phyloP scores from a whole-genome alignment of 1,284 basidiomycete species.

The Ustilago crameri region DNA sequence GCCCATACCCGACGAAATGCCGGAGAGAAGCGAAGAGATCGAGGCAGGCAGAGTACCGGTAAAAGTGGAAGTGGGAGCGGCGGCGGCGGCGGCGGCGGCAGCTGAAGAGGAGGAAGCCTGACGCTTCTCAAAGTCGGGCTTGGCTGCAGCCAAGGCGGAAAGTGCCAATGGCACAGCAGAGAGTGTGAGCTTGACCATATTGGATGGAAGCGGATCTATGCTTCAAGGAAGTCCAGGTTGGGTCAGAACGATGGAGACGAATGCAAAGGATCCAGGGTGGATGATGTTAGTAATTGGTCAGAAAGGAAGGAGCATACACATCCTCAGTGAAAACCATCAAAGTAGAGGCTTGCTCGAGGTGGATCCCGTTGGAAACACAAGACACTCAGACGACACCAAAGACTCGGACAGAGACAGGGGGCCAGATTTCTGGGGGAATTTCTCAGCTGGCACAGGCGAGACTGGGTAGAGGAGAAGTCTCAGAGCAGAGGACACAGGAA shows the following conservation, averaged over 20 bases:
- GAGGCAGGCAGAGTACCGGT: constrained; percentile 55
- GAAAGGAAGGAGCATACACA: neutral
- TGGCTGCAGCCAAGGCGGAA: constrained; percentile 31
- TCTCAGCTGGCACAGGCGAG: neutral
- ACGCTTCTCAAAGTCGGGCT: constrained; percentile 34
- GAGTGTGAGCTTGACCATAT: constrained; percentile 46
- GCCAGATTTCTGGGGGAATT: too few species aligned
- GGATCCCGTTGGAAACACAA: neutral
- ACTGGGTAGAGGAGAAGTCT: neutral
- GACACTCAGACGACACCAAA: too few species aligned
- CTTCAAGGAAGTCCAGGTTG: neutral
- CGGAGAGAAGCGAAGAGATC: constrained; percentile 44
- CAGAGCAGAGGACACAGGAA: neutral
- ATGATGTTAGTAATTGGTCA: neutral
- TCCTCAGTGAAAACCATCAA: neutral
- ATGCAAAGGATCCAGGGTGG: neutral
- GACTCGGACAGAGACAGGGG: too few species aligned
- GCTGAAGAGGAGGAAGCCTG: constrained; percentile 31
- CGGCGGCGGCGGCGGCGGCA: constrained; percentile 24
- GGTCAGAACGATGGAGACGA: neutral
- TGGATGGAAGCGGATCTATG: constrained; percentile 18
- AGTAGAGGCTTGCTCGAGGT: neutral
- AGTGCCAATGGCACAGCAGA: constrained; percentile 36
- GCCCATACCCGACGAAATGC: constrained; percentile 48
- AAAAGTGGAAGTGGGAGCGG: constrained; percentile 49